phyloP scores from a whole-genome alignment of 2,329 filamentous ascomycete genomes.

The Lachnellula occidentalis region DNA sequence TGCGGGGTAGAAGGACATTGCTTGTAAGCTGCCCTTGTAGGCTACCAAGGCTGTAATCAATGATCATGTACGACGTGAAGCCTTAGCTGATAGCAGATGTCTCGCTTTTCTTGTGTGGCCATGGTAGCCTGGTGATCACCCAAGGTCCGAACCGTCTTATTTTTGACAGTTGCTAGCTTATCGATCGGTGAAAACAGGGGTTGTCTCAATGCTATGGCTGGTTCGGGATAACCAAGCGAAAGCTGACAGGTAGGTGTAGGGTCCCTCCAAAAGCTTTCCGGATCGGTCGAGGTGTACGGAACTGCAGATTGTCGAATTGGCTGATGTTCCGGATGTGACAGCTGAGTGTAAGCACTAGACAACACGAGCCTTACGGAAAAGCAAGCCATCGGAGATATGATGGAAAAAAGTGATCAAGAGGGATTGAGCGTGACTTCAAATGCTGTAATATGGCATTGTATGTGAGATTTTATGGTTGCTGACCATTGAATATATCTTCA shows the following conservation, averaged over 20 bases:
- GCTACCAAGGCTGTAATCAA: not conserved
- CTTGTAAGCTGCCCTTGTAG: not conserved
- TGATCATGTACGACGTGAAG: slow-evolving; percentile 1
- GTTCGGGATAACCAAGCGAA: slow-evolving; percentile 16
- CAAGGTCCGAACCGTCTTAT: not conserved
- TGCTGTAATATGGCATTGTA: slow-evolving; percentile 2
- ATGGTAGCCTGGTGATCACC: not conserved
- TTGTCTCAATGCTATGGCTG: not conserved
- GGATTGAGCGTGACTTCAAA: slow-evolving; percentile 1
- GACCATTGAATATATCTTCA: not conserved
- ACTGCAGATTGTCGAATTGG: slow-evolving; percentile 10
- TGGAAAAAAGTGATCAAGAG: slow-evolving; percentile 10
- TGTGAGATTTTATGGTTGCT: not conserved
- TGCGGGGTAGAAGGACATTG: not conserved
- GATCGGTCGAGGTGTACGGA: slow-evolving; percentile 9
- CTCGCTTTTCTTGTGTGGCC: not conserved
- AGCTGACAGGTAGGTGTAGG: slow-evolving; percentile 20
- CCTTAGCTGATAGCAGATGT: not conserved
- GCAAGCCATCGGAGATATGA: slow-evolving; percentile 12
- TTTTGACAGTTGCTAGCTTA: not conserved
- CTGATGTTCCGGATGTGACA: slow-evolving; percentile 17
- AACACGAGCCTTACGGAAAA: slow-evolving; percentile 4
- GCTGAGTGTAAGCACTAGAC: slow-evolving; percentile 29
- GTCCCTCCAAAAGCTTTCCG: slow-evolving; percentile 2
- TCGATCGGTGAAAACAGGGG: not conserved